These are phyloP conservation scores for Isatis tinctoria DNA, from an alignment of 345 rosid genomes.

Conservation along the genomic window DNA sequence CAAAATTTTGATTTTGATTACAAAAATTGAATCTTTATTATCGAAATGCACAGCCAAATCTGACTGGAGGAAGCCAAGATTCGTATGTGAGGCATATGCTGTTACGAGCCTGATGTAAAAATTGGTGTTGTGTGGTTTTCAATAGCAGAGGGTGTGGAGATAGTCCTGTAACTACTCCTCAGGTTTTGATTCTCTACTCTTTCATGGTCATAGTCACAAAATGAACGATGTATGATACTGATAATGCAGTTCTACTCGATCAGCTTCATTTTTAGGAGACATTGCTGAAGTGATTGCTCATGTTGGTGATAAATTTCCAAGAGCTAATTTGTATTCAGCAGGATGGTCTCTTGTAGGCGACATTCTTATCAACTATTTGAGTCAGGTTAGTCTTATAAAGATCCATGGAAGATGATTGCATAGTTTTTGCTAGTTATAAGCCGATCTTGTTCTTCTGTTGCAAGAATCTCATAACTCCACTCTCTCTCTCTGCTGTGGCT, in stretches of 20 bases:
- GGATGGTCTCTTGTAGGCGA: slow-evolving; percentile 98
- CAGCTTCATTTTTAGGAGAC: slow-evolving; percentile 94
- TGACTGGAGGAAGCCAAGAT: slow-evolving; percentile 87
- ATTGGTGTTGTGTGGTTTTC: slow-evolving; percentile 89
- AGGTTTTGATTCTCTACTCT: slow-evolving; percentile 35
- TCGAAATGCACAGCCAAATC: slow-evolving; percentile 58
- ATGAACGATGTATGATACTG: slow-evolving; percentile 25
- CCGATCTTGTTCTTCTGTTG: slow-evolving; percentile 12
- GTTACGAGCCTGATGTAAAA: slow-evolving; percentile 54
- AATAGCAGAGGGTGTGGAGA: slow-evolving; percentile 85
- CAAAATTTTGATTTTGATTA: not conserved
- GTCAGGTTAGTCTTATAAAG: slow-evolving; percentile 45
- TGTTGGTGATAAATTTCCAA: slow-evolving; percentile 56
- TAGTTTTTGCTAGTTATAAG: not conserved
- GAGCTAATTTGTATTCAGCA: slow-evolving; percentile 75
- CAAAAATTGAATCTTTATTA: not conserved
- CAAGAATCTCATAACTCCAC: slow-evolving; percentile 68
- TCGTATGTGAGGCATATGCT: slow-evolving; percentile 80
- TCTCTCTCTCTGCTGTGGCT: slow-evolving; percentile 78
- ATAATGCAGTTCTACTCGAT: slow-evolving; percentile 84
- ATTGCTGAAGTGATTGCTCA: slow-evolving; percentile 62
- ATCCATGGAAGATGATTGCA: not conserved
- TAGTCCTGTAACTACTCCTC: slow-evolving; percentile 84
- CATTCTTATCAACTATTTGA: slow-evolving; percentile 83
- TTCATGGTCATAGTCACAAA: not conserved